These are phyloP conservation scores for Solanum bukasovii DNA, from an alignment of 257 asterid genomes.

Conservation along the genomic window DNA sequence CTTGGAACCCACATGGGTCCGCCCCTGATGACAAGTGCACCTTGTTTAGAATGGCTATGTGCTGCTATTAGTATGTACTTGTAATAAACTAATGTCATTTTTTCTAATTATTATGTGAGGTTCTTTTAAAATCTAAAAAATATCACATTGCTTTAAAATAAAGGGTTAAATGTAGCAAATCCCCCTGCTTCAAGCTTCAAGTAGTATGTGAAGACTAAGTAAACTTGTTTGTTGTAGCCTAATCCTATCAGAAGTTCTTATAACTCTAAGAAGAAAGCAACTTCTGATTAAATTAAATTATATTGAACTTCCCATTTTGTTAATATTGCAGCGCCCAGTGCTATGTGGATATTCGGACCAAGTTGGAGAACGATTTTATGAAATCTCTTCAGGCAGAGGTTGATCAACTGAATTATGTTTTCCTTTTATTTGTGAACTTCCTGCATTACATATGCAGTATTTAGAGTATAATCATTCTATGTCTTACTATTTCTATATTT, in stretches of 20 bases:
- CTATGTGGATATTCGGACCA: slow-evolving; percentile 54
- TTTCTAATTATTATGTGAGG: neutral
- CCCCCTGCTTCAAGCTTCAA: neutral
- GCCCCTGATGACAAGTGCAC: neutral
- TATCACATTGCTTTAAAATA: neutral
- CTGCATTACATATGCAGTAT: neutral
- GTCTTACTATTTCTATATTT: neutral
- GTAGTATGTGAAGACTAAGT: neutral
- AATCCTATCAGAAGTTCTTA: neutral
- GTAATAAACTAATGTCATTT: neutral
- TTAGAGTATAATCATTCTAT: neutral
- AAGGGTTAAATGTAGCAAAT: neutral
- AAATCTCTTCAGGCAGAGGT: slow-evolving; percentile 89
- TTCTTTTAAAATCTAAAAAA: neutral
- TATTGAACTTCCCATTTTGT: neutral
- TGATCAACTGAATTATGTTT: neutral
- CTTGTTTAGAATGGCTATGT: neutral
- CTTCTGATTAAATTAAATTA: neutral
- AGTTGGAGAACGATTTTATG: slow-evolving; percentile 76
- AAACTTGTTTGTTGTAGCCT: neutral
- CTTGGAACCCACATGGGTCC: no score
- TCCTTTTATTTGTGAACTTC: neutral
- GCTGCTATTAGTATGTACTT: neutral
- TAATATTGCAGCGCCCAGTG: slow-evolving; percentile 69
- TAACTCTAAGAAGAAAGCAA: neutral